phyloP scores from a whole-genome alignment of 495 filamentous ascomycete species.

The Hypoxylon subgilvum region DNA sequence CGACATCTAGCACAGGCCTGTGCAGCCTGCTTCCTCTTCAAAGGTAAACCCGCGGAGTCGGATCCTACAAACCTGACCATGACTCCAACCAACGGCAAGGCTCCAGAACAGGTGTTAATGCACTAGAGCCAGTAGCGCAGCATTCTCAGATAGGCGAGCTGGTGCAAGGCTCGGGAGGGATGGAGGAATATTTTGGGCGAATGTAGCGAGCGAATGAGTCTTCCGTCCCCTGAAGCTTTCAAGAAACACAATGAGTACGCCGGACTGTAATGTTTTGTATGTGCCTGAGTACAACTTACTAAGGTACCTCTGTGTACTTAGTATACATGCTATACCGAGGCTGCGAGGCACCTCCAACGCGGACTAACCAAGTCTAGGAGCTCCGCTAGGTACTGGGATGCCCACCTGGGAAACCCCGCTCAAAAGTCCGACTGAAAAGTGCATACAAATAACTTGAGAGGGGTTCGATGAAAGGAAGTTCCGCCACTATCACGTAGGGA shows the following conservation, averaged over 20 bases:
- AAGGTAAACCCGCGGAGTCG: constrained; percentile 49
- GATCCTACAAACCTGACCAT: constrained; percentile 55
- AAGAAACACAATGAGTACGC: too few species aligned
- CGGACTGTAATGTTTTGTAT: too few species aligned
- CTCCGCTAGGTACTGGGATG: constrained; percentile 1
- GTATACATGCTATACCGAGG: too few species aligned
- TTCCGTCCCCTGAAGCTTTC: too few species aligned
- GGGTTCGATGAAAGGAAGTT: too few species aligned
- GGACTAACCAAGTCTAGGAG: constrained; percentile 26
- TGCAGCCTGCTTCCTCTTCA: constrained; percentile 56
- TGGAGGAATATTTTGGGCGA: background rate
- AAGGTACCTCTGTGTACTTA: too few species aligned
- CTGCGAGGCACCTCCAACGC: constrained; percentile 3
- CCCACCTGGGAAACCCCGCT: background rate
- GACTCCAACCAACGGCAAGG: constrained; percentile 10
- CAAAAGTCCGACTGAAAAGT: too few species aligned
- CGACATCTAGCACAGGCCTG: constrained; percentile 55
- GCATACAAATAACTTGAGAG: too few species aligned
- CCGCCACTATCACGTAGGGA: too few species aligned
- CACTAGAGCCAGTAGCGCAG: background rate
- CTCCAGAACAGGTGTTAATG: constrained; percentile 18
- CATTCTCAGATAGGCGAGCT: constrained; percentile 3
- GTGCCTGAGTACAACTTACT: too few species aligned
- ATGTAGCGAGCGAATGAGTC: background rate
- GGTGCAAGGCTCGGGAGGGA: background rate